Base-by-base conservation (phyloP, 306 rosid genomes). In the Acmispon strigosus region DNA sequence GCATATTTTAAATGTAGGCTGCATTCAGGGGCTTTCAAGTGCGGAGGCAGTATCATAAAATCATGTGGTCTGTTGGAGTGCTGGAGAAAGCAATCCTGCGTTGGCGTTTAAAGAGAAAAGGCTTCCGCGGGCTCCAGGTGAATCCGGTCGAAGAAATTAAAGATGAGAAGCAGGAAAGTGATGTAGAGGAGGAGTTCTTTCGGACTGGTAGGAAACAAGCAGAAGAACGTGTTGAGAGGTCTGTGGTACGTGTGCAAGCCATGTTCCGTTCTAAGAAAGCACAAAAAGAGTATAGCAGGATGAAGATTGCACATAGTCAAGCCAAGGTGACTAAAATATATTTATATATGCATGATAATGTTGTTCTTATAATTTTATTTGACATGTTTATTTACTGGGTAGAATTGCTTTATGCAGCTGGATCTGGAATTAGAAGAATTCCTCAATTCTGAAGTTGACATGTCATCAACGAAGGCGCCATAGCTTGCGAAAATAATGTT, bases 241-340 rank as follows among this genome's bases (percentile, higher is more conserved):
- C 99, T 42, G 91, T 95, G 1, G 72, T 84, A 41, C 84, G 91
- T 1, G 99, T 95, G 19, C 96, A 95, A 78, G 79, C 91, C 60
- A 77, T 95, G 99, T 91, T 95, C 80, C 96, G 96, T 52, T 95
- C 99, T 0, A 91, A 86, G 82, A 84, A 91, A 86, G 99, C 97
- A 39, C 99, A 91, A 73, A 80, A 87, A 78, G 96, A 95, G 37
- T 95, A 95, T 76, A 85, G 87, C 20, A 85, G 89, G 79, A 89
- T 95, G 97, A 95, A 89, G 82, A 43, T 95, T 66, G 58, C 91
- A 37, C 90, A 80, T 75, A 10, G 18, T 77, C 85, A 83, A 85
- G 96, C 87, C 53, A 79, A 45, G 88, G 99, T 95, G 76, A 66
- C 76, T 70, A 59, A 48, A 52, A 45, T 17, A 10, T 5, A 53